Evolutionary conservation across 495 filamentous ascomycete genomes (phyloP).

Genomic region (Pyronema domesticum): DNA sequence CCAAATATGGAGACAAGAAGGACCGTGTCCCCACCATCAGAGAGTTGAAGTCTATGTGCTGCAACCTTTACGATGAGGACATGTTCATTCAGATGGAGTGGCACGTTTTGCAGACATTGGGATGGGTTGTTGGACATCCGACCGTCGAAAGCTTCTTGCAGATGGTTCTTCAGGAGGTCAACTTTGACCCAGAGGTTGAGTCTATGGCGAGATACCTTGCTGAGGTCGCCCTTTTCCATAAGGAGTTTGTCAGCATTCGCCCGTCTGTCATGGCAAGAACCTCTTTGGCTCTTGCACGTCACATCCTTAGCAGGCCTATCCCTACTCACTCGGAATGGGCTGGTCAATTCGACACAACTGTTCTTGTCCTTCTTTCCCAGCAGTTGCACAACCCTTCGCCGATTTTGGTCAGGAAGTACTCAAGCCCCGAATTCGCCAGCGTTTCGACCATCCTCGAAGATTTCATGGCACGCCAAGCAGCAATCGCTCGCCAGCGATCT

Average conservation of each 20-base stretch:
- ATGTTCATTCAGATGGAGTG: conserved; percentile 99
- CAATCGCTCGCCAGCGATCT: conserved; percentile 41
- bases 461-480: conserved; percentile 71
- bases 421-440: conserved; percentile 56
- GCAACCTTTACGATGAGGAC: conserved; percentile 91
- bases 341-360: conserved; percentile 56
- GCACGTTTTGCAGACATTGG: conserved; percentile 95
- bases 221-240: conserved; percentile 87
- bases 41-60: conserved; percentile 97
- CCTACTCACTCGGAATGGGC: conserved; percentile 62
- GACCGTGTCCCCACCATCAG: conserved; percentile 88
- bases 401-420: conserved; percentile 76
- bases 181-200: conserved; percentile 66
- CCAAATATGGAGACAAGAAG: conserved; percentile 98
- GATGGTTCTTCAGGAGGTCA: conserved; percentile 45
- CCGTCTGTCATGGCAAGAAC: conserved; percentile 82
- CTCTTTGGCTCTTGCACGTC: conserved; percentile 67
- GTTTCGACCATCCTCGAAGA: conserved; percentile 67
- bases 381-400: conserved; percentile 72
- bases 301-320: conserved; percentile 66
- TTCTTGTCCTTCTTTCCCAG: conserved; percentile 67
- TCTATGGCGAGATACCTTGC: conserved; percentile 87
- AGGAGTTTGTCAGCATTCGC: conserved; percentile 79
- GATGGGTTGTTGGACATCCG: conserved; percentile 89
- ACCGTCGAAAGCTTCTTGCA: conserved; percentile 88